Evolutionary conservation across 371 early-diverging fungal species (phyloP).

Genomic region (Blakeslea trispora): DNA sequence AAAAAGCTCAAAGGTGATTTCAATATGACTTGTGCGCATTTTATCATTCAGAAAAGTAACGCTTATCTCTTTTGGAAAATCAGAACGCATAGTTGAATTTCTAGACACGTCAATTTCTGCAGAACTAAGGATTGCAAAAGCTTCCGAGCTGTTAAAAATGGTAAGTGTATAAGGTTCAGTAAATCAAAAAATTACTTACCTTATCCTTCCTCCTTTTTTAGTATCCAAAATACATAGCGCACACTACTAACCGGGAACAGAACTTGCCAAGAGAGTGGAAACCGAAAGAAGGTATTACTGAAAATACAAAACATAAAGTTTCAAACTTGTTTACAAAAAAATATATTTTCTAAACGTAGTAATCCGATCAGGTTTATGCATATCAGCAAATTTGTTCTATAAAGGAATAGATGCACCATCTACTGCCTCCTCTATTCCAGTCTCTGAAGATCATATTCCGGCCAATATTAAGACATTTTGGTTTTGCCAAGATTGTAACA

Average conservation of each 20-base stretch:
- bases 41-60: no score
- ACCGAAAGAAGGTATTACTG: constrained; percentile 37
- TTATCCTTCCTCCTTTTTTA: no score
- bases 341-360: no score
- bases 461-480: constrained; percentile 35
- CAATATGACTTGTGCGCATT: no score
- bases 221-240: constrained; percentile 41
- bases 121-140: constrained; percentile 38
- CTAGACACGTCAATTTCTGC: constrained; percentile 51
- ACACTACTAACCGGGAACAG: constrained; percentile 16
- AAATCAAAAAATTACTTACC: no score
- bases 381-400: constrained; percentile 39
- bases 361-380: constrained; percentile 37
- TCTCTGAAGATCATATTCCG: constrained; percentile 25
- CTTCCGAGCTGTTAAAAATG: constrained; percentile 51
- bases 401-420: constrained; percentile 37
- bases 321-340: no score
- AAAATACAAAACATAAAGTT: no score
- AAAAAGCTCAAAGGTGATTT: constrained; percentile 20
- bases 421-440: constrained; percentile 34
- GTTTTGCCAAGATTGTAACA: constrained; percentile 35
- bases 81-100: constrained; percentile 27
- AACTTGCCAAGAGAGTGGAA: constrained; percentile 45
- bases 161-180: constrained; percentile 22
- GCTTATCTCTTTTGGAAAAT: no score